Evolutionary conservation across 73 alveolate species (phyloP), one percentile per base, ranked within the genome.

Genomic region (Paramecium sonneborni): DNA sequence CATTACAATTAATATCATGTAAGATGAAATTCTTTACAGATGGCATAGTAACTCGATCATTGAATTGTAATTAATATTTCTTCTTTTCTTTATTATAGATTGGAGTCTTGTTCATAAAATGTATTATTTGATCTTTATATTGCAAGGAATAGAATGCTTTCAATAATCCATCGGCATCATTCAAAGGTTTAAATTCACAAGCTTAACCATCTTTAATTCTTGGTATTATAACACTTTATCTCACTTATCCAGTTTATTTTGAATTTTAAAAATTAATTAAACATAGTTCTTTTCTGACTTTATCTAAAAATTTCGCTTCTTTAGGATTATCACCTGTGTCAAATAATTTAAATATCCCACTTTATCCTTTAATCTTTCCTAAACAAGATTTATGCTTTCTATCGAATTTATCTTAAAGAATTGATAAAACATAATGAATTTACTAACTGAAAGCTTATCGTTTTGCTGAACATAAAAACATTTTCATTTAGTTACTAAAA

Each of bases 391-490:
- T 52, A 20, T 72, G 55, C 18, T 72, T 35, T 37, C 86, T 32
- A 34, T 32, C 55, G 20, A 72, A 72, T 21, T 35, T 38, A 6
- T 72, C 86, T 72, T 72, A 15, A 1, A 28, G 58, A 5, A 18
- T 20, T 0, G 86, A 72, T 20, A 72, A 20, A 7, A 72, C 55
- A 38, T 72, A 72, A 72, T 72, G 55, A 72, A 72, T 38, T 35
- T 72, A 10, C 11, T 72, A 72, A 72, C 44, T 72, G 57, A 72
- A 72, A 34, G 86, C 57, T 38, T 72, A 72, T 72, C 44, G 32
- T 72, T 72, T 72, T 52, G 86, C 86, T 5, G 86, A 30, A 72
- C 86, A 72, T 5, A 72, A 38, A 72, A 62, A 62, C 18, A n/a
- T 21, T 52, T n/a, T 52, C 14, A n/a, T n/a, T 52, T 52, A 46